Evolutionary conservation across 2,329 filamentous ascomycete genomes (phyloP), one percentile per base, ranked within the genome.

Genomic region (Aspergillus sp.): DNA sequence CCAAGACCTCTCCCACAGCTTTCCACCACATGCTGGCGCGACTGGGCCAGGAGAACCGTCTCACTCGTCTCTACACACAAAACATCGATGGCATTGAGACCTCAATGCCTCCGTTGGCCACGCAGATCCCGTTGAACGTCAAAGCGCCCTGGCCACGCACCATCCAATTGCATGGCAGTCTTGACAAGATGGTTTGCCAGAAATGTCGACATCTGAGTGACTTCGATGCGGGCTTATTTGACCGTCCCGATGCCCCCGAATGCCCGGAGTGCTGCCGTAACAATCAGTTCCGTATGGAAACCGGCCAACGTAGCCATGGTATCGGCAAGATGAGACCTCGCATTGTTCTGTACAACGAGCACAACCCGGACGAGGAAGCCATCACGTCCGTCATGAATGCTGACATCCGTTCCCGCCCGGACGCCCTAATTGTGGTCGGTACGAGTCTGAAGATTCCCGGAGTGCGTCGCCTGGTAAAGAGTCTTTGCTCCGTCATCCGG

Each of bases 41-140:
- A 3, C 83, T 99, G 21, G 91, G 94, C 4, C 85, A 91, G 60
- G 92, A 98, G 77, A 91, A 90, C 47, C 91, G 95, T 19, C 80
- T 99, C 23, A 82, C 97, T 72, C 91, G 95, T 47, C 84, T 99
- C 6, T 99, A 99, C 76, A 94, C 91, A 2, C 95, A 99, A 73
- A 99, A 99, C 69, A 94, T 99, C 36, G 95, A 99, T 78, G 92
- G 93, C 60, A 90, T 99, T 66, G 95, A 99, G 70, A 95, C 91
- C 0, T 86, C 87, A 7, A 84, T 99, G 76, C 81, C 87, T 50
- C 93, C 94, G 2, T 81, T 99, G 8, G 84, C 85, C 25, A 98
- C 95, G 0, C 84, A 85, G 55, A 88, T 97, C 1, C 95, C 95
- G 1, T 82, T 99, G 12, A 89, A 89, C 63, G 83, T 86, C 65